Evolutionary conservation across 352 stramenopile genomes (phyloP).

Genomic region (Phytophthora palmivora): DNA sequence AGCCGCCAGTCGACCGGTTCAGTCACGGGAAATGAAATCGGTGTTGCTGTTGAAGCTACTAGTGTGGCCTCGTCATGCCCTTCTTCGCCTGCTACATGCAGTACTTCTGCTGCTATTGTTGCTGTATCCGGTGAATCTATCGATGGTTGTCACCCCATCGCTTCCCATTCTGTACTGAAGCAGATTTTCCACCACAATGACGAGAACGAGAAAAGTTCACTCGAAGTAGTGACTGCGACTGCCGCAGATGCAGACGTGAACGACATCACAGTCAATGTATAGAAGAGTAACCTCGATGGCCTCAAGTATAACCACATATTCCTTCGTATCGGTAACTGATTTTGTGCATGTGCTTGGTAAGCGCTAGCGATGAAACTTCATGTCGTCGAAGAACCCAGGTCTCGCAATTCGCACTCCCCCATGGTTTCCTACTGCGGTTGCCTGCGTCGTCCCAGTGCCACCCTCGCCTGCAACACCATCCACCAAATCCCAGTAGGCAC

Average conservation of each 20-base stretch:
- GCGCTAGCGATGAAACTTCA: slow-evolving; percentile 66
- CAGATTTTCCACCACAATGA: slow-evolving; percentile 32
- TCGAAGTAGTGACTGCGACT: slow-evolving; percentile 4
- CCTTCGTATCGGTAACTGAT: background rate
- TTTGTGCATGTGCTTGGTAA: too few relatives aligned
- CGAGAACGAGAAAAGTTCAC: slow-evolving; percentile 5
- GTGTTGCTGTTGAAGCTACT: background rate
- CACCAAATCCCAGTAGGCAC: slow-evolving; percentile 65
- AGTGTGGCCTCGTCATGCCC: slow-evolving; percentile 12
- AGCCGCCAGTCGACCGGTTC: slow-evolving; percentile 40
- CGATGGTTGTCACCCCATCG: background rate
- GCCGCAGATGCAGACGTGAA: slow-evolving; percentile 3
- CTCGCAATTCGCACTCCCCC: slow-evolving; percentile 68
- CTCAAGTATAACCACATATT: too few relatives aligned
- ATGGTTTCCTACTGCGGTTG: slow-evolving; percentile 56
- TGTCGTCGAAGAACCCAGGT: slow-evolving; percentile 77
- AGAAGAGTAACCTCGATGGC: background rate
- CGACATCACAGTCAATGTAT: slow-evolving; percentile 24
- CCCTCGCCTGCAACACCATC: slow-evolving; percentile 67
- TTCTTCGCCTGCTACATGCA: slow-evolving; percentile 30
- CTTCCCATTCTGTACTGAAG: slow-evolving; percentile 37
- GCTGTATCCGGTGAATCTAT: slow-evolving; percentile 2
- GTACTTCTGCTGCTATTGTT: slow-evolving; percentile 17
- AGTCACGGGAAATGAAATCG: slow-evolving; percentile 1
- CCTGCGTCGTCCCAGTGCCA: slow-evolving; percentile 41